Evolutionary conservation across 192 early-diverging fungal species (phyloP).

Genomic region (Backusella parvicylindrica): DNA sequence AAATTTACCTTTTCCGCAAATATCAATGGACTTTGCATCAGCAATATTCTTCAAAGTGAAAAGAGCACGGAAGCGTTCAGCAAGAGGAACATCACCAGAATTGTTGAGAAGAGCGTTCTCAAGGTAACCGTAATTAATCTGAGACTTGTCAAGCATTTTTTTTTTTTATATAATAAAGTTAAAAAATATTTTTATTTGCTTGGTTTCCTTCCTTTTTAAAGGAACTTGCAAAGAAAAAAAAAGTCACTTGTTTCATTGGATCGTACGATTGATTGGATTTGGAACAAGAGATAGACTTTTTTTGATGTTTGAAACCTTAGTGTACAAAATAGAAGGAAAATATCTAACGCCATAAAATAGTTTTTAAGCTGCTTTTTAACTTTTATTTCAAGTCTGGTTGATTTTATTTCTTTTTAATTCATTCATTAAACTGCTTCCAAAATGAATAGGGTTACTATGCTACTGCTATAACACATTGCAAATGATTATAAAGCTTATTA

Average conservation of each 20-base stretch:
- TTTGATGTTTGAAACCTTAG: background rate
- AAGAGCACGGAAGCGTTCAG: constrained; percentile 89
- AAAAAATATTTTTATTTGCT: background rate
- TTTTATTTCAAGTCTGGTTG: no score
- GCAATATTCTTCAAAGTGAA: constrained; percentile 88
- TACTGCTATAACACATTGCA: no score
- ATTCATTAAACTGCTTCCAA: no score
- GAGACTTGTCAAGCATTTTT: constrained; percentile 4
- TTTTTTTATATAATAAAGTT: background rate
- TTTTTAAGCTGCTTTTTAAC: no score
- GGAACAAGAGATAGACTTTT: background rate
- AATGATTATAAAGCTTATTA: no score
- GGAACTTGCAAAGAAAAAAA: background rate
- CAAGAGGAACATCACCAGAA: constrained; percentile 63
- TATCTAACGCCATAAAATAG: no score
- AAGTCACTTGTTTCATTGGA: background rate
- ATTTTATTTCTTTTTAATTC: no score
- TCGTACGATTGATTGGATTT: background rate
- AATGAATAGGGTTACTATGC: no score
- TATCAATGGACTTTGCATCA: constrained; percentile 70
- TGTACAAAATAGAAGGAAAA: background rate
- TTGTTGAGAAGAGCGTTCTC: constrained; percentile 60
- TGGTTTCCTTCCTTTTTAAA: background rate
- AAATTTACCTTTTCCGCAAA: constrained; percentile 79
- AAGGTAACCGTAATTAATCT: constrained; percentile 53